Base-by-base conservation (phyloP, 2,329 filamentous ascomycete genomes). In the Paecilomyces formosus region DNA sequence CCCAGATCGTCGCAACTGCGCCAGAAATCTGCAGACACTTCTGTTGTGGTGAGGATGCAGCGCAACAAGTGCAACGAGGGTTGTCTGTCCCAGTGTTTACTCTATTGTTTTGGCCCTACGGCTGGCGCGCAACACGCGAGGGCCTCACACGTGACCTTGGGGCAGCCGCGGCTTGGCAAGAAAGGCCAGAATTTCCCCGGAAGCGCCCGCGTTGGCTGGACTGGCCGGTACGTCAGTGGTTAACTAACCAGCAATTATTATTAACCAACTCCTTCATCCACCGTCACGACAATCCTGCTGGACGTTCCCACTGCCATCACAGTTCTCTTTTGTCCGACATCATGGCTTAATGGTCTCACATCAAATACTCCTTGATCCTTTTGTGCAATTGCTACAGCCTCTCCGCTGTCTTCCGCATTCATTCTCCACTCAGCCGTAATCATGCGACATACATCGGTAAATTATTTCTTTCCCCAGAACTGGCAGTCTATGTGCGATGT, bases 391-490 rank as follows among this genome's bases (percentile, higher is more conserved):
- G 33, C 33, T 61, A 56, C 59, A 60, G 60, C 63, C 60, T 56
- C 63, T 64, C 39, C 39, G 66, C 70, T 61, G 61, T 62, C 64
- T 59, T 64, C 65, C 65, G 61, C 67, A 60, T 63, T 65, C 63
- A 35, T 64, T 65, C 60, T 57, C 53, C 24, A 33, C 57, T 56
- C 33, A 65, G 31, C 61, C 58, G 56, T 60, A 61, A 65, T 60
- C 28, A 69, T 73, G 70, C 69, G 66, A 62, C 64, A 66, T 64
- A 61, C 66, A 61, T 66, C 66, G 53, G 72, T 74, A 69, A 64
- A 53, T 11, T 26, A 49, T n/a, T 26, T 22, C 50, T 13, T 24
- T n/a, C 22, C 49, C n/a, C 50, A 24, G 18, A 24, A 24, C 12
- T 21, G 21, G 24, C 53, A 54, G 22, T 13, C 33, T 53, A 26